A percentile compares a stretch with the other conserved stretches of the same genome.
Conservation (phyloP, 2,329 filamentous ascomycete genomes). For the Aspergillus quadricinctus region DNA sequence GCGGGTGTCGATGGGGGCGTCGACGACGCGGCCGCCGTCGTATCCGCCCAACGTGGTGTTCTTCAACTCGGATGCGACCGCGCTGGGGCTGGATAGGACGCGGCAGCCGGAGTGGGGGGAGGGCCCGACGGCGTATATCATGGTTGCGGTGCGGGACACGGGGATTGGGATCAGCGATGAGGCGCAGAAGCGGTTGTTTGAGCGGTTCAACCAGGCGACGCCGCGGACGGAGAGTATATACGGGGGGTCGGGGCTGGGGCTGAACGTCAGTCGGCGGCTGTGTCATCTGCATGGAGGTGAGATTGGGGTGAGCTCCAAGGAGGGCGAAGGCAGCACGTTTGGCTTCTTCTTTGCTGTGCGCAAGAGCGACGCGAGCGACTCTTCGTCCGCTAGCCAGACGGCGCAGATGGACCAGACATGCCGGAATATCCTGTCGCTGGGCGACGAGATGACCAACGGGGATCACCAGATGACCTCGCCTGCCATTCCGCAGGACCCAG, state of each 20-base stretch:
- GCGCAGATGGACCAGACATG: constrained; percentile 15
- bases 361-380: constrained; percentile 7
- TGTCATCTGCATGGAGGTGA: constrained; percentile 76
- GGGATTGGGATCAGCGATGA: constrained; percentile 67
- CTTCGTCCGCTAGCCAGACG: not conserved
- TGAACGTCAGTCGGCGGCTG: constrained; percentile 75
- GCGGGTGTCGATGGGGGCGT: constrained; percentile 52
- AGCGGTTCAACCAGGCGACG: constrained; percentile 73
- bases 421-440: constrained; percentile 14
- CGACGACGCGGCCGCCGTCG: constrained; percentile 42
- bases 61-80: constrained; percentile 19
- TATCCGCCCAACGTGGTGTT: constrained; percentile 34
- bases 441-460: constrained; percentile 14
- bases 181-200: constrained; percentile 71
- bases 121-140: constrained; percentile 59
- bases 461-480: constrained; percentile 9
- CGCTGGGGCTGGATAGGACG: constrained; percentile 27
- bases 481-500: constrained; percentile 11
- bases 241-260: constrained; percentile 70
- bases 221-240: constrained; percentile 74
- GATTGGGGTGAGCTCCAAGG: constrained; percentile 63
- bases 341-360: constrained; percentile 54
- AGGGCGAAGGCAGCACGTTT: constrained; percentile 54
- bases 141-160: constrained; percentile 72
- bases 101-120: constrained; percentile 51